Base-by-base conservation (phyloP, 2,329 filamentous ascomycete genomes). In the Sphaerulina vaccinii region DNA sequence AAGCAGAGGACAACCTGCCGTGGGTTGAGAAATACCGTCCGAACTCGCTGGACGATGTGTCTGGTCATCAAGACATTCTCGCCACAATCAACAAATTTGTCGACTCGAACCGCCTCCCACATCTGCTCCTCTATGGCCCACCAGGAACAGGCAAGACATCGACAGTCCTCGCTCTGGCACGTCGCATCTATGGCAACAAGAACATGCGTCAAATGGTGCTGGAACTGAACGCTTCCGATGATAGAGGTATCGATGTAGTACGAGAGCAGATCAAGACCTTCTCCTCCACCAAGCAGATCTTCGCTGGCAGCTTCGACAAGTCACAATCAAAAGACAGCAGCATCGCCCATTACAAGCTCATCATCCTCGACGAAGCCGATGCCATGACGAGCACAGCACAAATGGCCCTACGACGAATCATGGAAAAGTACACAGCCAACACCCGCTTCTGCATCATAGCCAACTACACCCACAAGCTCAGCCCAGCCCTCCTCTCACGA, bases 201-300 rank as follows among this genome's bases (percentile, higher is more conserved):
- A 96, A 97, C 71, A 87, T 96, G 85, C 86, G 92, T 15, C 93
- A 99, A 72, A 97, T 99, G 90, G 93, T 99, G 15, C 82, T 99
- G 27, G 93, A 99, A 73, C 82, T 99, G 60, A 99, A 99, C 70
- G 93, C 93, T 35, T 96, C 90, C 42, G 93, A 99, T 68, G 93
- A 99, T 71, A 82, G 93, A 72, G 93, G 93, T 66, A 99, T 99
- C 70, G 93, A 99, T 61, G 93, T 99, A 2, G 93, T 99, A 51
- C 83, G 91, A 24, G 93, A 99, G 75, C 93, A 99, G 73, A 99
- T 99, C 81, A 99, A 97, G 79, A 99, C 93, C 0, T 99, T 99
- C 74, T 92, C 90, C 35, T 95, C 88, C 62, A 99, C 93, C 6
- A 96, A 95, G 72, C 93, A 99, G 69, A 99, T 99, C 64, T 99